Base-by-base conservation (phyloP, 2,329 filamentous ascomycete genomes). In the Pyricularia sp. region DNA sequence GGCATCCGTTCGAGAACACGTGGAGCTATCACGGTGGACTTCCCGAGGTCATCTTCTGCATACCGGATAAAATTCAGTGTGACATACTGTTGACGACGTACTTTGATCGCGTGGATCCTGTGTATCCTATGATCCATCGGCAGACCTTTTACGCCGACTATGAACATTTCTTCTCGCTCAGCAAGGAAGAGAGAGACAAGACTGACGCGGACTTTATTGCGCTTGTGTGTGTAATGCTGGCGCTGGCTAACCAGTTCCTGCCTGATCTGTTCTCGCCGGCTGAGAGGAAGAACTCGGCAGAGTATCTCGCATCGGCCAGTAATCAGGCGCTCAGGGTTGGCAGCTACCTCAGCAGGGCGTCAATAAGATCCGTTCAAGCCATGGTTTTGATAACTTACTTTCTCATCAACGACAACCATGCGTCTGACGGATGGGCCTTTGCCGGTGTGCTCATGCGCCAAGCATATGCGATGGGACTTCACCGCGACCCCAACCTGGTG, bases 321-420 rank as follows among this genome's bases (percentile, higher is more conserved):
- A 92, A 94, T 73, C 92, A 94, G 78, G 88, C 91, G 0, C 79
- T 94, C 63, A 85, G 91, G 2, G 86, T 93, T 74, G 90, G 88
- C 69, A 92, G 90, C 0, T 94, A 93, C 73, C 83, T 94, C 3
- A 93, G 91, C 76, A 88, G 87, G 64, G 90, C 91, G 1, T 92
- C 90, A 0, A 83, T 93, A 66, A 83, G 88, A 28, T 91, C 90
- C 1, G 87, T 94, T 36, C 90, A 93, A 77, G 88, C 92, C 64
- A 94, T 94, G 91, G 89, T 93, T 0, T 79, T 94, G n/a, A 88
- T 93, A 70, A 89, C 88, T 0, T 94, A 94, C 75, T 94, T 94
- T 73, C 82, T 94, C 50, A 93, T 94, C 81, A 94, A 94, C 74
- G 91, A 94, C 77, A 93, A 93, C 73, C 91, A 94, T 73, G 91